Base-by-base conservation (phyloP, 371 early-diverging fungal genomes). In the Mortierella polycephala region DNA sequence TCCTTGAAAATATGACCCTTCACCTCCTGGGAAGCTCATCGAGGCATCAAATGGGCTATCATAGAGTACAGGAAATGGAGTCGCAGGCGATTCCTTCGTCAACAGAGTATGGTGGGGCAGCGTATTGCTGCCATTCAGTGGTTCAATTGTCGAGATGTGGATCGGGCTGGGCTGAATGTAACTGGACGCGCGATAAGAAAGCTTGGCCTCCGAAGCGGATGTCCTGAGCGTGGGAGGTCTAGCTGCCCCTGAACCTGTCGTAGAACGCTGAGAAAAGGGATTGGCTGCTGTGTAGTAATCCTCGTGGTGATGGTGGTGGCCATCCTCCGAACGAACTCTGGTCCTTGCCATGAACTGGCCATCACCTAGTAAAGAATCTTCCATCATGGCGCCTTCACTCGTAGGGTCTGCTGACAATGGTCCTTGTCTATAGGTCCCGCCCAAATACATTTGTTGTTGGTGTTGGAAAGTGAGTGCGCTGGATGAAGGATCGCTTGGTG, bases 271-370 rank as follows among this genome's bases (percentile, higher is more conserved):
- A 46, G 40, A 57, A 52, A 61, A 42, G 50, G n/a, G 53, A 58
- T 37, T 37, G 14, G 20, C 57, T 42, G 60, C 44, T 54, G 62
- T 39, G 62, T 45, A n/a, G 11, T 62, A 39, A n/a, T 56, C 49
- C 12, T 59, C 46, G 18, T n/a, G 49, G 11, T 55, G 58, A 11
- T 41, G 44, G 21, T 67, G 62, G 10, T 62, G 62, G 21, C 67
- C 72, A 40, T 79, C 66, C 40, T 68, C 79, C 7, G 79, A 79
- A 18, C 69, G 66, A 7, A 73, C 70, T 49, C 80, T 66, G 14
- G 50, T 21, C 18, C 80, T 64, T 23, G 57, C 42, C 11, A 41
- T n/a, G n/a, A 58, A 50, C 44, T 49, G 30, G 37, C 51, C 46
- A 23, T 68, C 63, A 20, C 63, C 67, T 13, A 69, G 47, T 3